Base-by-base conservation (phyloP, 73 alveolate species). In the Loxodes magnus region DNA sequence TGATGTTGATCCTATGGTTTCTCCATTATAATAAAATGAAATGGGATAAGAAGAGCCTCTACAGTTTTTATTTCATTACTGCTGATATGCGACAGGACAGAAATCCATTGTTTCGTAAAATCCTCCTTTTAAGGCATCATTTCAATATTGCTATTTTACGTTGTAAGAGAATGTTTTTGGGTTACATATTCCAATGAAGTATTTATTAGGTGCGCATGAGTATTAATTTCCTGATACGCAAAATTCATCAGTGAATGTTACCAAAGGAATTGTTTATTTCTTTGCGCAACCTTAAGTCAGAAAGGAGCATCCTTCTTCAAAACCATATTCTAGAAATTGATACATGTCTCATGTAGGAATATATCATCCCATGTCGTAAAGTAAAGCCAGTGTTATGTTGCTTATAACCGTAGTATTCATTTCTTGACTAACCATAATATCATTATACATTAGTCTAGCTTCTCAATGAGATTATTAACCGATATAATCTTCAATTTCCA, bases 401-500 rank as follows among this genome's bases (percentile, higher is more conserved):
- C 76, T 56, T 24, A 62, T 7, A 10, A 41, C 71, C 12, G 33
- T 23, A 27, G 51, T 71, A 0, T 43, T 23, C 51, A 51, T 51
- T n/a, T n/a, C n/a, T 42, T 27, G 35, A 4, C 53, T 15, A 21
- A 49, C 28, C 85, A 71, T 71, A 36, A 41, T 51, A 63, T 71
- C 85, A 30, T 68, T 68, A 43, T 50, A 20, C 85, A 71, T 59
- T n/a, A 64, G 49, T 39, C 85, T 48, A 16, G 71, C 61, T 16
- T 71, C 85, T 70, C 85, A 71, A 71, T 71, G 85, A 38, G 60
- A 19, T 0, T 79, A 77, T 5, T n/a, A 15, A 14, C 59, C 71
- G 21, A 51, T 66, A 43, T 71, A 73, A 23, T 37, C 43, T 52
- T 71, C 85, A 4, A 71, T 35, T 25, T 57, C 67, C 4, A 71